Evolutionary conservation across 768 basidiomycete genomes (phyloP).

Genomic region (Lentinula boryana): DNA sequence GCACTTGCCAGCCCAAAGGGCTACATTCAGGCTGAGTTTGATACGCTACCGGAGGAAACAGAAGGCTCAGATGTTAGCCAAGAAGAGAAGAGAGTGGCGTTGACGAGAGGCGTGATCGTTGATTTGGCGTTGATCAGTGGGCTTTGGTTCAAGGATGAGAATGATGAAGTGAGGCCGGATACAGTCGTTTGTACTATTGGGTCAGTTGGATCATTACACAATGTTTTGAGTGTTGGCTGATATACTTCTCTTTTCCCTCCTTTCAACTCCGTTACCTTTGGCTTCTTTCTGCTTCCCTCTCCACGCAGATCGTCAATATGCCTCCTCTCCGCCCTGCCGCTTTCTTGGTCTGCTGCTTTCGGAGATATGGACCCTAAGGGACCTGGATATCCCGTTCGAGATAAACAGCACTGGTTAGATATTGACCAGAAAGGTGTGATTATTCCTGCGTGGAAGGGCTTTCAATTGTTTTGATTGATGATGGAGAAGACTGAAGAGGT

Average conservation of each 20-base stretch:
- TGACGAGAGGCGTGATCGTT: constrained; percentile 60
- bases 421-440: constrained; percentile 55
- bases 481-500: neutral
- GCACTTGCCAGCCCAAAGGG: constrained; percentile 16
- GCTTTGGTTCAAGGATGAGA: constrained; percentile 43
- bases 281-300: neutral
- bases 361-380: constrained; percentile 34
- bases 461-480: constrained; percentile 24
- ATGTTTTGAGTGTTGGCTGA: neutral
- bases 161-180: constrained; percentile 28
- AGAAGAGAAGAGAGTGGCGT: constrained; percentile 33
- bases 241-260: neutral
- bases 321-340: constrained; percentile 48
- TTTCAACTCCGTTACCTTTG: neutral
- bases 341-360: constrained; percentile 63
- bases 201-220: constrained; percentile 25
- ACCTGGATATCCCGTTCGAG: constrained; percentile 40
- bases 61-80: constrained; percentile 15
- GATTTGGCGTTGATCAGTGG: constrained; percentile 66
- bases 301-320: constrained; percentile 53
- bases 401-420: constrained; percentile 53
- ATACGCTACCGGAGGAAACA: constrained; percentile 8
- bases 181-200: constrained; percentile 55
- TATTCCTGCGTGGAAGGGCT: constrained; percentile 53
- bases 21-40: constrained; percentile 52